Conservation (phyloP, 2,329 filamentous ascomycete genomes). For the Clarireedia homoeocarpa region DNA sequence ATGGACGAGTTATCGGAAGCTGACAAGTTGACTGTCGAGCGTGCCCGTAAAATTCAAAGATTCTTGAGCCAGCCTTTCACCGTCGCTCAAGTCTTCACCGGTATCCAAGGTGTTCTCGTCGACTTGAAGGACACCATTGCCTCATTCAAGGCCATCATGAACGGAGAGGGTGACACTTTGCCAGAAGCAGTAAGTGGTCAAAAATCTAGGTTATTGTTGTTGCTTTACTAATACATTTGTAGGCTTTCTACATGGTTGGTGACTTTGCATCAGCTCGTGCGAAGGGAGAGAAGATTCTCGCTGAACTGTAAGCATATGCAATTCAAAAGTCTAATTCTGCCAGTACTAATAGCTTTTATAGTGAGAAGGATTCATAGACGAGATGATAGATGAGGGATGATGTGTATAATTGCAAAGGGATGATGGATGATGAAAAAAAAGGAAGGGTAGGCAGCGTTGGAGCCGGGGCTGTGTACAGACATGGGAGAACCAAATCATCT, state of each 20-base stretch:
- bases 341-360: background rate
- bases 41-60: conserved; percentile 99
- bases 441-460: conserved; percentile 10
- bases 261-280: conserved; percentile 84
- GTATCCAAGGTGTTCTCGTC: conserved; percentile 72
- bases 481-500: conserved; percentile 19
- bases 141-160: conserved; percentile 83
- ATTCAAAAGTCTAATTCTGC: background rate
- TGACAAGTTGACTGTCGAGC: conserved; percentile 99
- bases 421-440: conserved; percentile 16
- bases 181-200: conserved; percentile 61
- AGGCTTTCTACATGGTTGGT: conserved; percentile 55
- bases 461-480: conserved; percentile 20
- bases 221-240: background rate
- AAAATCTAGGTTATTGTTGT: background rate
- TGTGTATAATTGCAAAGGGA: conserved; percentile 20
- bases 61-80: conserved; percentile 99
- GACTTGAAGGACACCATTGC: conserved; percentile 97
- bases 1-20: conserved; percentile 99
- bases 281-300: conserved; percentile 99
- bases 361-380: conserved; percentile 14
- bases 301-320: conserved; percentile 52
- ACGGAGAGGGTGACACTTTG: conserved; percentile 89
- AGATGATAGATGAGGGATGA: conserved; percentile 9
- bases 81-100: conserved; percentile 73